Evolutionary conservation across 2,329 filamentous ascomycete species (phyloP).

Genomic region (Colletotrichum eremochloae): DNA sequence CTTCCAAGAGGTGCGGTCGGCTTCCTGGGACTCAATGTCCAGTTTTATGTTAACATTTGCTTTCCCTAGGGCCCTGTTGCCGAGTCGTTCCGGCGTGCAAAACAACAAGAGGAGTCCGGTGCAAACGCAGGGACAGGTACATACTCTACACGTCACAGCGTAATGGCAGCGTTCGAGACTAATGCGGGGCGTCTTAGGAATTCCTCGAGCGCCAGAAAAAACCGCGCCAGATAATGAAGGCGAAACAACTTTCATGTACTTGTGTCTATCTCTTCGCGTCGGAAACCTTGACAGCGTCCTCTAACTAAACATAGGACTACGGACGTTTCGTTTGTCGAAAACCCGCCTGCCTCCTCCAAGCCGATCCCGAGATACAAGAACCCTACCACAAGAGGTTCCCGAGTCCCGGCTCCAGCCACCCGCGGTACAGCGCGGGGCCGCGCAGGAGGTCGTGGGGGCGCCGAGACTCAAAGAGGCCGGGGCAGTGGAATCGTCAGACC

Average conservation of each 20-base stretch:
- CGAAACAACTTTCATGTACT: slow-evolving; percentile 87
- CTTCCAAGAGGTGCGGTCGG: slow-evolving; percentile 82
- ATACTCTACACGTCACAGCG: not conserved
- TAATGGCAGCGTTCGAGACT: not conserved
- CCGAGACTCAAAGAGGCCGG: slow-evolving; percentile 55
- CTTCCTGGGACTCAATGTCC: not conserved
- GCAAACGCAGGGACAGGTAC: slow-evolving; percentile 21
- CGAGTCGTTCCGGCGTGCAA: slow-evolving; percentile 82
- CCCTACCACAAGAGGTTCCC: slow-evolving; percentile 56
- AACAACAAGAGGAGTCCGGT: slow-evolving; percentile 64
- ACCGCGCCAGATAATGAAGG: slow-evolving; percentile 58
- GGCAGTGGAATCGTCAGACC: slow-evolving; percentile 61
- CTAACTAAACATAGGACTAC: slow-evolving; percentile 75
- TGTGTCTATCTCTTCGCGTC: not conserved
- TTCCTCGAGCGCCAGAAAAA: slow-evolving; percentile 43
- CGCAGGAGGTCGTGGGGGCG: slow-evolving; percentile 46
- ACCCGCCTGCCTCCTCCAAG: slow-evolving; percentile 74
- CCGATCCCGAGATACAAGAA: slow-evolving; percentile 61
- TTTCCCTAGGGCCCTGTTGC: slow-evolving; percentile 77
- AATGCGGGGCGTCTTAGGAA: slow-evolving; percentile 1
- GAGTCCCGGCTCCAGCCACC: slow-evolving; percentile 58
- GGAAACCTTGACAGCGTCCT: slow-evolving; percentile 26
- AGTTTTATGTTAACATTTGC: slow-evolving; percentile 10
- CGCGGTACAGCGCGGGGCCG: slow-evolving; percentile 54
- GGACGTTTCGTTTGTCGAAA: slow-evolving; percentile 91